Percentiles rank a stretch among this genome's conserved stretches.
Conservation (phyloP, 106 monocot genomes). For the Acorus gramineus region DNA sequence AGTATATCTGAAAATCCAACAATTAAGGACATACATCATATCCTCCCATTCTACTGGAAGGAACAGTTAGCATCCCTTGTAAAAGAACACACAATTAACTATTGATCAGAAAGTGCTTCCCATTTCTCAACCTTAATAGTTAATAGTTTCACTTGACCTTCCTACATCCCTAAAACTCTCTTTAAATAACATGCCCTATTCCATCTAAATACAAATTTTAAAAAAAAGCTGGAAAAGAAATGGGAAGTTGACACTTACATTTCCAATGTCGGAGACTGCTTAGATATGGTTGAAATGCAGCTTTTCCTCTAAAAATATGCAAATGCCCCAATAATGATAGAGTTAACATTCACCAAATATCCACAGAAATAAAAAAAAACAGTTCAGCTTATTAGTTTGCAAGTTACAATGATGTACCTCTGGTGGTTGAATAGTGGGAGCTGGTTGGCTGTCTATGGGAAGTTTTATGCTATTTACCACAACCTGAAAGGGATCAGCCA, state of each 20-base stretch:
- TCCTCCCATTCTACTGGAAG: too few relatives aligned
- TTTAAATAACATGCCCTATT: neutral
- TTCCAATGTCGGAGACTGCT: constrained; percentile 11
- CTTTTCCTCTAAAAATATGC: constrained; percentile 22
- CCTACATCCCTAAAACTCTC: neutral
- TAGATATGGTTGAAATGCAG: constrained; percentile 9
- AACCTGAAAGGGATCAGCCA: constrained; percentile 16
- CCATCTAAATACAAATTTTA: neutral
- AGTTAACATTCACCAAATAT: neutral
- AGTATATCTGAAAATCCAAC: too few relatives aligned
- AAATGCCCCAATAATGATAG: neutral
- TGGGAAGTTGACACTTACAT: constrained; percentile 20
- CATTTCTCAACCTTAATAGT: too few relatives aligned
- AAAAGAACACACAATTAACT: too few relatives aligned
- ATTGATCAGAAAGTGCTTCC: too few relatives aligned
- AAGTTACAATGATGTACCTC: constrained; percentile 16
- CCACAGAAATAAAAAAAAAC: neutral
- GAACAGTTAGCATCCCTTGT: too few relatives aligned
- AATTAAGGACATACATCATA: too few relatives aligned
- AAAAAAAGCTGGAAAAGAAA: constrained; percentile 4
- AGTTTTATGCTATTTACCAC: constrained; percentile 31
- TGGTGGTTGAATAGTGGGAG: constrained; percentile 7
- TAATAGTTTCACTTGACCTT: too few relatives aligned
- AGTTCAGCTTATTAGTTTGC: neutral
- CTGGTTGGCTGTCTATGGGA: constrained; percentile 8